These are phyloP conservation scores for Eucalyptus pauciflora DNA, from an alignment of 345 rosid genomes.

Conservation along the genomic window DNA sequence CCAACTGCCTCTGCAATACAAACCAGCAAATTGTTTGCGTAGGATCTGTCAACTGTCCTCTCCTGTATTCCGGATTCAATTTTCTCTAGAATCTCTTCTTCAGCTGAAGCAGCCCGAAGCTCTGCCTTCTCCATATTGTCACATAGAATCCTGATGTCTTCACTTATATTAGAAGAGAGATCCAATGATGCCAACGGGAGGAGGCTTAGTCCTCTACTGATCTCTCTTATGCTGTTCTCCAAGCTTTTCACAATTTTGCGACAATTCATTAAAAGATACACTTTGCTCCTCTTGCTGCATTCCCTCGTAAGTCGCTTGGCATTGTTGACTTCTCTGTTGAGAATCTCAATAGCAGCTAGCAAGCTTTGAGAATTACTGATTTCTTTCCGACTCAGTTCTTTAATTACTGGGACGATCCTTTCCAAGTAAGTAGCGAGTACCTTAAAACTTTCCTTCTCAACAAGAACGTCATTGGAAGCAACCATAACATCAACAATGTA, in stretches of 20 bases:
- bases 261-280: conserved; percentile 51
- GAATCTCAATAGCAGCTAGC: conserved; percentile 33
- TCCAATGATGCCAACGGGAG: conserved; percentile 48
- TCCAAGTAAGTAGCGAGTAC: conserved; percentile 36
- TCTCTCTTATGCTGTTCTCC: conserved; percentile 22
- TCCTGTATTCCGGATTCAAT: conserved; percentile 64
- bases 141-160: conserved; percentile 23
- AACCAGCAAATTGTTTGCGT: conserved; percentile 43
- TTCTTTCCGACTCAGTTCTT: conserved; percentile 31
- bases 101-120: conserved; percentile 44
- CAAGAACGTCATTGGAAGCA: conserved; percentile 25
- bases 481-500: conserved; percentile 19
- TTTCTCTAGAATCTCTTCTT: conserved; percentile 52
- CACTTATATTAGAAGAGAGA: conserved; percentile 28
- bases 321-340: conserved; percentile 33
- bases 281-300: conserved; percentile 42
- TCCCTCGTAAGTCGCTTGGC: conserved; percentile 34
- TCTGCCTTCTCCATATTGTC: conserved; percentile 42
- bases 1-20: conserved; percentile 58
- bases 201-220: conserved; percentile 41
- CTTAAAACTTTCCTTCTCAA: conserved; percentile 44
- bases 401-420: conserved; percentile 36
- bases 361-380: conserved; percentile 22
- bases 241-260: conserved; percentile 31
- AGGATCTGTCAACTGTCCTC: conserved; percentile 44